Evolutionary conservation across 768 basidiomycete genomes (phyloP).

Genomic region (Phlegmacium glaucopus): DNA sequence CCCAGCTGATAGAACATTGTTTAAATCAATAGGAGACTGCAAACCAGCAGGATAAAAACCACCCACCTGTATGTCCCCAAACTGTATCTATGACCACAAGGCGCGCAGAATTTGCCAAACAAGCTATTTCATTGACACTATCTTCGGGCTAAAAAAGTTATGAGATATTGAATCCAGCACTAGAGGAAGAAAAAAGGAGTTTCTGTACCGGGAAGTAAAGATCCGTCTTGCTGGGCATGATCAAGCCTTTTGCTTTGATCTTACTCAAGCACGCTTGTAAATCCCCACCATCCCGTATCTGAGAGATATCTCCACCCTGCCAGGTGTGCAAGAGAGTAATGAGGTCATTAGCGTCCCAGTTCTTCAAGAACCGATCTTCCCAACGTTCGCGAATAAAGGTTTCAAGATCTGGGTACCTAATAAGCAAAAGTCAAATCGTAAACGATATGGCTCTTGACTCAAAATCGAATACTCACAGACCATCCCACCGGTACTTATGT

Average conservation of each 20-base stretch:
- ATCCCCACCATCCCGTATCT: slow-evolving; percentile 39
- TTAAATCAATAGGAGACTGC: no score
- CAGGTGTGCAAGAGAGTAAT: slow-evolving; percentile 47
- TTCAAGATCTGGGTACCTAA: slow-evolving; percentile 44
- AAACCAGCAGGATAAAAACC: not conserved
- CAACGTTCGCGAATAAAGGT: slow-evolving; percentile 50
- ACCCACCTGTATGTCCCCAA: slow-evolving; percentile 56
- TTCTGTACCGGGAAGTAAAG: slow-evolving; percentile 49
- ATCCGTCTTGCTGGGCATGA: slow-evolving; percentile 60
- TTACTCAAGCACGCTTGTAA: slow-evolving; percentile 35
- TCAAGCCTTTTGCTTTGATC: slow-evolving; percentile 50
- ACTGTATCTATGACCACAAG: slow-evolving; percentile 52
- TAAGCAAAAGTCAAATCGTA: not conserved
- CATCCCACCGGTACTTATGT: slow-evolving; percentile 39
- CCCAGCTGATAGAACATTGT: slow-evolving; percentile 31
- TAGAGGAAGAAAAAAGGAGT: not conserved
- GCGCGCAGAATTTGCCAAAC: slow-evolving; percentile 36
- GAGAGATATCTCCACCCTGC: slow-evolving; percentile 47
- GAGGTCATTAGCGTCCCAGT: slow-evolving; percentile 57
- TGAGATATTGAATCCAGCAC: not conserved
- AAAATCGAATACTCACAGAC: slow-evolving; percentile 26
- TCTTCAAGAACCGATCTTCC: slow-evolving; percentile 39
- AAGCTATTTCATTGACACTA: slow-evolving; percentile 42
- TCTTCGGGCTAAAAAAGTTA: slow-evolving; percentile 50
- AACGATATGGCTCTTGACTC: not conserved